phyloP scores from a whole-genome alignment of 1,284 basidiomycete species.

The Microbotryomycetes sp. region DNA sequence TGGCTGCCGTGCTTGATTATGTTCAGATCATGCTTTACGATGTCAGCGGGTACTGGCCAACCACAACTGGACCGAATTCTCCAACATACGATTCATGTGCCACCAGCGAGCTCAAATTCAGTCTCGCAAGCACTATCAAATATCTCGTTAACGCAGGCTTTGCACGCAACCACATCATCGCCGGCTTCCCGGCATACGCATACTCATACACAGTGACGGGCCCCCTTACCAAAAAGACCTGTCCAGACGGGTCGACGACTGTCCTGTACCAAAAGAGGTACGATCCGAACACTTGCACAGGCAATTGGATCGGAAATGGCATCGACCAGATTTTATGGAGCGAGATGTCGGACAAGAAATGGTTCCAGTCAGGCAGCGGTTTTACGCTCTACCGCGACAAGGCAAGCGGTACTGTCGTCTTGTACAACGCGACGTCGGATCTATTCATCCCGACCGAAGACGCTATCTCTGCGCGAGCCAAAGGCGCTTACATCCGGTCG shows the following conservation, averaged over 20 bases:
- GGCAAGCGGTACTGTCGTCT: neutral
- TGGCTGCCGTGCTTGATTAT: conserved; percentile 14
- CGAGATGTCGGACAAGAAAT: neutral
- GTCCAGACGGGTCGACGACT: conserved; percentile 12
- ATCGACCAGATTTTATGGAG: neutral
- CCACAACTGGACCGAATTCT: conserved; percentile 13
- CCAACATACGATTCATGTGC: conserved; percentile 7
- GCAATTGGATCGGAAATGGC: conserved; percentile 8
- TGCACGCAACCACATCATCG: conserved; percentile 2
- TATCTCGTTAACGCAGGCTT: neutral
- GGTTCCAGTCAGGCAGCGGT: neutral
- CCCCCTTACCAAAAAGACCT: conserved; percentile 1
- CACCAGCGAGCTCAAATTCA: neutral
- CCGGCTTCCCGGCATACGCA: conserved; percentile 14
- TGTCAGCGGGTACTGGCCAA: conserved; percentile 13
- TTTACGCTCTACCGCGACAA: conserved; percentile 4
- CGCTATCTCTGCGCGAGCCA: neutral
- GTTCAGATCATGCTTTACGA: conserved; percentile 12
- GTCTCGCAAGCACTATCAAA: neutral
- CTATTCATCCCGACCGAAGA: conserved; percentile 11
- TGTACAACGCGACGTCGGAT: neutral
- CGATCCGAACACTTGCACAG: conserved; percentile 3
- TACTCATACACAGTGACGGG: conserved; percentile 9
- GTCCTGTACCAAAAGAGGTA: conserved; percentile 1
- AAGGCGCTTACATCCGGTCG: neutral